phyloP scores from a whole-genome alignment of 1,139 yeast genomes.

The Hyphopichia buzzinii region DNA sequence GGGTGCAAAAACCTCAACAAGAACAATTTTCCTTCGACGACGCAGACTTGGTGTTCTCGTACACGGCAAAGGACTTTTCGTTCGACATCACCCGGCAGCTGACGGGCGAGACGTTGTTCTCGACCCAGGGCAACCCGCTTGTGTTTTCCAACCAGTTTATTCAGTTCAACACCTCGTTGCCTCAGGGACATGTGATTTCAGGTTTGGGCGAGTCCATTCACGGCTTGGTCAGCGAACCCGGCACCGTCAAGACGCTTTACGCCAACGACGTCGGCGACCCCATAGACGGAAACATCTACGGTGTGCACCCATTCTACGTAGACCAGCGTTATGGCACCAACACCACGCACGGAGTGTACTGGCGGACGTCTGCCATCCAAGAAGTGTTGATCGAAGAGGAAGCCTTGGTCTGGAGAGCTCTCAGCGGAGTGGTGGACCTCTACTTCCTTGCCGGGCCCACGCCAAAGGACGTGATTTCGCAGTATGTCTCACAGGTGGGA shows the following conservation, averaged over 20 bases:
- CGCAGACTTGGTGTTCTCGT: conserved; percentile 20
- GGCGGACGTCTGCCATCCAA: conserved; percentile 23
- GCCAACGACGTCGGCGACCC: conserved; percentile 23
- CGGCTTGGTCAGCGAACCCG: conserved; percentile 24
- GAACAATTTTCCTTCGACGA: conserved; percentile 11
- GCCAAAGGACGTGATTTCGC: conserved; percentile 26
- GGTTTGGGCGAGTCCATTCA: conserved; percentile 33
- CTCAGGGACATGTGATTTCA: conserved; percentile 22
- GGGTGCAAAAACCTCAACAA: conserved; percentile 19
- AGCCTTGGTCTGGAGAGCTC: conserved; percentile 26
- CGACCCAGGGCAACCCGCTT: conserved; percentile 27
- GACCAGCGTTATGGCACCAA: conserved; percentile 19
- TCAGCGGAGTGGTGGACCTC: conserved; percentile 27
- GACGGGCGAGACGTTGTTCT: conserved; percentile 22
- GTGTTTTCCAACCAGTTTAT: conserved; percentile 31
- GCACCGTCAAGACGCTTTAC: conserved; percentile 23
- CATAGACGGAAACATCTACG: conserved; percentile 22
- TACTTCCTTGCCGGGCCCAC: conserved; percentile 32
- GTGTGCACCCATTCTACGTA: conserved; percentile 22
- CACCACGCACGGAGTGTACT: conserved; percentile 21
- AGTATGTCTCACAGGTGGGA: conserved; percentile 22
- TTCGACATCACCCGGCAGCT: conserved; percentile 23
- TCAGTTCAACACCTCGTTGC: conserved; percentile 27
- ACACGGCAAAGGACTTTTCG: conserved; percentile 20
- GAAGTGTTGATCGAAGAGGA: conserved; percentile 19